Evolutionary conservation across 495 filamentous ascomycete species (phyloP), one percentile per base, ranked within the genome.

Genomic region (Aspergillus indologenus): DNA sequence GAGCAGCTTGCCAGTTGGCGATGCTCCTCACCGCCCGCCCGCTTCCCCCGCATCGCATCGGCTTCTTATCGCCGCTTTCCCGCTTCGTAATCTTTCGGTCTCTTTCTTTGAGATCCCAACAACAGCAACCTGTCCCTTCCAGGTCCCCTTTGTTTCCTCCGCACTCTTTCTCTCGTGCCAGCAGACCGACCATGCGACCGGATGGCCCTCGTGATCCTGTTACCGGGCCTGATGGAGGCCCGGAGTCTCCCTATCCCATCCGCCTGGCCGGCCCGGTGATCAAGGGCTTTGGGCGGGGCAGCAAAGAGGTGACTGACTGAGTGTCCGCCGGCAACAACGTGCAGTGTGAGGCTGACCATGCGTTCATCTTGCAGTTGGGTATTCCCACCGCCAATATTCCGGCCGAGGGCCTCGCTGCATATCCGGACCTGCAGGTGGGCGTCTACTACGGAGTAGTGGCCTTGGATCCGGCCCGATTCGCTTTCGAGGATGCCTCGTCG

Each of bases 331-430:
- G 15, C 26, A 59, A 53, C 9, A 1, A 31, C 18, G n/a, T 22
- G 18, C 29, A 26, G 22, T n/a, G 40, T 52, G 22, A 17, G 8
- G 45, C 53, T 61, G 22, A 57, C 49, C n/a, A 40, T 26, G 42
- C 12, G 24, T 29, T 31, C n/a, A 17, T 23, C 21, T 26, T 26
- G 34, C 64, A 90, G 81, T 86, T 98, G 58, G 91, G 93, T 56
- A 97, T 98, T 72, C 94, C 94, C 3, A 98, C 94, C 0, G 94
- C 94, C 65, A 98, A 98, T 77, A 92, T 98, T 61, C 92, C 94
- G 44, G 80, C 96, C 56, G 85, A 87, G 55, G 85, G 85, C 9
- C 73, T 90, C 40, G 85, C 86, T 18, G 91, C 90, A 67, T 84
- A 96, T 67, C 77, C 82, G 9, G 79, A 84, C 53, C 77, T 90